phyloP scores from a whole-genome alignment of 1,284 basidiomycete genomes.

The Fomitiporia mediterranea region DNA sequence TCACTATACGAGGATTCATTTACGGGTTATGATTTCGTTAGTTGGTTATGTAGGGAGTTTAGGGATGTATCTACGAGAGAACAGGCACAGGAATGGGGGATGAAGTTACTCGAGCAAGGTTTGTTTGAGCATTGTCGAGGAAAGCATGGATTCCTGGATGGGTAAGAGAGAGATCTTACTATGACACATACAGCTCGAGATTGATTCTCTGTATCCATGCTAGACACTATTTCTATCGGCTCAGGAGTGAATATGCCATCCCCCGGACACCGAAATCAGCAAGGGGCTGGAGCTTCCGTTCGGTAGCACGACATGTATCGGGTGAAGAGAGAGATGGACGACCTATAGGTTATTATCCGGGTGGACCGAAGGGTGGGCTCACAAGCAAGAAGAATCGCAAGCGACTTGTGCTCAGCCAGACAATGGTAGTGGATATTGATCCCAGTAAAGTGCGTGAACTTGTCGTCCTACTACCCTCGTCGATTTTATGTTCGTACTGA shows the following conservation, averaged over 20 bases:
- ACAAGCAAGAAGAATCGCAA: slow-evolving; percentile 49
- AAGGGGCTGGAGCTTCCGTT: slow-evolving; percentile 40
- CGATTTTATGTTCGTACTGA: too few relatives aligned
- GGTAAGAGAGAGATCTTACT: slow-evolving; percentile 44
- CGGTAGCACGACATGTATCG: slow-evolving; percentile 44
- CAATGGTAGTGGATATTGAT: slow-evolving; percentile 85
- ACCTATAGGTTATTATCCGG: slow-evolving; percentile 37
- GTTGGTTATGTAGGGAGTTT: slow-evolving; percentile 84
- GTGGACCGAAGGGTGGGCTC: slow-evolving; percentile 34
- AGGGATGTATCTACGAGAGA: slow-evolving; percentile 76
- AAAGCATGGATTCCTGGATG: slow-evolving; percentile 79
- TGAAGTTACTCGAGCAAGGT: slow-evolving; percentile 70
- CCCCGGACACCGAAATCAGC: slow-evolving; percentile 57
- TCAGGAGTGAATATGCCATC: slow-evolving; percentile 73
- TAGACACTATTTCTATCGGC: slow-evolving; percentile 83
- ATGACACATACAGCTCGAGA: slow-evolving; percentile 9
- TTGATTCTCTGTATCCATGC: slow-evolving; percentile 13
- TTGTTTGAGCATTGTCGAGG: slow-evolving; percentile 79
- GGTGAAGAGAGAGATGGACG: slow-evolving; percentile 33
- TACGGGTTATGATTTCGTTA: slow-evolving; percentile 80
- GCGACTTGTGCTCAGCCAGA: slow-evolving; percentile 78
- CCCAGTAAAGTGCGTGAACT: slow-evolving; percentile 53
- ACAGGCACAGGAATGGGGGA: slow-evolving; percentile 77
- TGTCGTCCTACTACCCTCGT: too few relatives aligned
- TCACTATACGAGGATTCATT: slow-evolving; percentile 72